A percentile compares a stretch with the other conserved stretches of the same genome.
Evolutionary conservation across 768 basidiomycete genomes (phyloP).

Genomic region (Harrya chromipes): DNA sequence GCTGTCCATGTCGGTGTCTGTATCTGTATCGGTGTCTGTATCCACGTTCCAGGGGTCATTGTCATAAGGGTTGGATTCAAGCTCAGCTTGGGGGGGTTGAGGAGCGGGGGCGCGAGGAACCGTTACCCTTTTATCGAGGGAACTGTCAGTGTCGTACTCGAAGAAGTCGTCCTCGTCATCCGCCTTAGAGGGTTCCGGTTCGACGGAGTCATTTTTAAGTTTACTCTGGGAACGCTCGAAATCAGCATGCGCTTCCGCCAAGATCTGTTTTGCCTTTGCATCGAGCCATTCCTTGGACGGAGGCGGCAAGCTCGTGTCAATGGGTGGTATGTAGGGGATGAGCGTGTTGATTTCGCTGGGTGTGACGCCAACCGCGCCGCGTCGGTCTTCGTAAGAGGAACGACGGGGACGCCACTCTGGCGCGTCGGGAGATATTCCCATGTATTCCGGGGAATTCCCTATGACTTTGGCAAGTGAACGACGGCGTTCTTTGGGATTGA

Average conservation of each 20-base stretch:
- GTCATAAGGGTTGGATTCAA: constrained; percentile 7
- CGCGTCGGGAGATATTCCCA: constrained; percentile 22
- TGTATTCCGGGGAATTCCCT: constrained; percentile 19
- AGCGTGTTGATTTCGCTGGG: constrained; percentile 29
- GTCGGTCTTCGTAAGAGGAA: constrained; percentile 24
- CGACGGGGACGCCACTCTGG: constrained; percentile 26
- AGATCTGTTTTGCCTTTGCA: constrained; percentile 7
- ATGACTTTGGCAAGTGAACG: constrained; percentile 12
- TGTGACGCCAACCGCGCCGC: constrained; percentile 19
- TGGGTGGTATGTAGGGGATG: constrained; percentile 22
- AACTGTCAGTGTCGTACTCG: constrained; percentile 22
- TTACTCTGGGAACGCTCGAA: not conserved
- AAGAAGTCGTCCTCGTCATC: constrained; percentile 17
- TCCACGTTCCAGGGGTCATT: constrained; percentile 10
- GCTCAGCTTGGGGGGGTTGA: not conserved
- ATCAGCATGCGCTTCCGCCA: constrained; percentile 18
- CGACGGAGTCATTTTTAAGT: not conserved
- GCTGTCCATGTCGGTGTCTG: constrained; percentile 15
- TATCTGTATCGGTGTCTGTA: constrained; percentile 12
- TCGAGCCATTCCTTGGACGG: constrained; percentile 19
- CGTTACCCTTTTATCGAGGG: constrained; percentile 7
- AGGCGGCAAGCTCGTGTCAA: constrained; percentile 18
- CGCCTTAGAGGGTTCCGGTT: not conserved
- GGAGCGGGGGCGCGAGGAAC: not conserved
- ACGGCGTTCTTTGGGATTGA: constrained; percentile 14